phyloP scores from a whole-genome alignment of 805 yeast species.

The Pichia insulana region DNA sequence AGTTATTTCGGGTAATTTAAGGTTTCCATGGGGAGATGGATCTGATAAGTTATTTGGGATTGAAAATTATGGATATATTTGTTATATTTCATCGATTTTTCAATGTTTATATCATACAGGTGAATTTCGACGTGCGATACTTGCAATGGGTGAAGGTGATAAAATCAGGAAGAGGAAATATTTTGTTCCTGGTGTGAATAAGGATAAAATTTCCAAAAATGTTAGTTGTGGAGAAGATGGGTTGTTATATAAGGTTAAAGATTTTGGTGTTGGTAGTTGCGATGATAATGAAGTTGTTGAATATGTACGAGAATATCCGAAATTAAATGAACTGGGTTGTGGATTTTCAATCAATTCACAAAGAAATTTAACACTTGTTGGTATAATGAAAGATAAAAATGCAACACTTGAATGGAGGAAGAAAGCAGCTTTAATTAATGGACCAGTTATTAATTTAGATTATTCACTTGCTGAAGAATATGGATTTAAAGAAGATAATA shows the following conservation, averaged over 20 bases:
- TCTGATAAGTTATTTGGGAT: conserved; percentile 64
- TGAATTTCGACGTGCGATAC: conserved; percentile 51
- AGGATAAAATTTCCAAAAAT: background rate
- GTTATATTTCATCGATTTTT: conserved; percentile 87
- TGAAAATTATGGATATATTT: conserved; percentile 85
- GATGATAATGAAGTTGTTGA: conserved; percentile 15
- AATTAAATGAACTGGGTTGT: conserved; percentile 27
- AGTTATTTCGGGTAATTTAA: conserved; percentile 14
- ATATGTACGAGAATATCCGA: conserved; percentile 23
- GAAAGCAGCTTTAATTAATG: conserved; percentile 64
- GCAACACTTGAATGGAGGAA: conserved; percentile 66
- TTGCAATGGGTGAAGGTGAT: conserved; percentile 31
- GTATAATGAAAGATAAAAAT: conserved; percentile 31
- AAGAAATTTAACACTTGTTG: conserved; percentile 38
- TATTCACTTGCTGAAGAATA: conserved; percentile 48
- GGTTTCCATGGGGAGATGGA: conserved; percentile 57
- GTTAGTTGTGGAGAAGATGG: background rate
- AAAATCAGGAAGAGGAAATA: conserved; percentile 31
- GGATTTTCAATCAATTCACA: conserved; percentile 34
- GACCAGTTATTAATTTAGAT: conserved; percentile 81
- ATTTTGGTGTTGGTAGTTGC: conserved; percentile 7
- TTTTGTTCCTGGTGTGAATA: background rate
- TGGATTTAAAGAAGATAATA: conserved; percentile 34
- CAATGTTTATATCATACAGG: conserved; percentile 78
- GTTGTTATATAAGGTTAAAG: background rate